phyloP scores from a whole-genome alignment of 1,284 basidiomycete genomes.

The Cryptococcus sp. region DNA sequence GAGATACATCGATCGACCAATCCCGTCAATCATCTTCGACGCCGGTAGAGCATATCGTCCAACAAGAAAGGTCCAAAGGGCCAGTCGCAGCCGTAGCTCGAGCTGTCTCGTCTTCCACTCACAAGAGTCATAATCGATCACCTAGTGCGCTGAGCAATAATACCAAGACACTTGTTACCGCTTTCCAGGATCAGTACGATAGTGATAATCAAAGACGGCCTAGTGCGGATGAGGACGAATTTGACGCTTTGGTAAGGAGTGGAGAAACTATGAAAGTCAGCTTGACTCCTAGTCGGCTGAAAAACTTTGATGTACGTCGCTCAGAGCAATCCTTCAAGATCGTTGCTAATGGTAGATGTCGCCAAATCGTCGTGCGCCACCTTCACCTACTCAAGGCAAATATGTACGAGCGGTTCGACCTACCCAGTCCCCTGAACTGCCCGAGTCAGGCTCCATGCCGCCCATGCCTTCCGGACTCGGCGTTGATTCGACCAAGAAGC shows the following conservation, averaged over 20 bases:
- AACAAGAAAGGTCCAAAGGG: conserved; percentile 7
- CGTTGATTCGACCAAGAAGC: not conserved
- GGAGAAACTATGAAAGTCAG: conserved; percentile 89
- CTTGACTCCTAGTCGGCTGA: conserved; percentile 83
- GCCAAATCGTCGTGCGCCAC: not conserved
- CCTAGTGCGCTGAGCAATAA: conserved; percentile 25
- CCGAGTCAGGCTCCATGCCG: not conserved
- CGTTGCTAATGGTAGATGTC: not conserved
- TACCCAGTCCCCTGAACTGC: not conserved
- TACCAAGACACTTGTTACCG: conserved; percentile 21
- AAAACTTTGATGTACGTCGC: conserved; percentile 76
- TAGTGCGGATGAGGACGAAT: conserved; percentile 57
- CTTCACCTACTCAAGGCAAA: not conserved
- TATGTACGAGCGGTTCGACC: not conserved
- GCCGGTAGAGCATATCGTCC: conserved; percentile 13
- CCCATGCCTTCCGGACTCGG: not conserved
- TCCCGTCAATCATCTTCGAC: not conserved
- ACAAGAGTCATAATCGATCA: conserved; percentile 19
- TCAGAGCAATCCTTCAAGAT: no score
- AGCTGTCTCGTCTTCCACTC: conserved; percentile 2
- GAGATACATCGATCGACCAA: conserved; percentile 1
- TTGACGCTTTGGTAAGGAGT: conserved; percentile 83
- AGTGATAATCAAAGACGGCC: conserved; percentile 3
- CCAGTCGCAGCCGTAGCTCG: conserved; percentile 7
- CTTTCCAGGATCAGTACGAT: conserved; percentile 16